A percentile compares a stretch with the other conserved stretches of the same genome.
phyloP scores from a whole-genome alignment of 2,329 filamentous ascomycete species.

The Cladophialophora chaetospira region DNA sequence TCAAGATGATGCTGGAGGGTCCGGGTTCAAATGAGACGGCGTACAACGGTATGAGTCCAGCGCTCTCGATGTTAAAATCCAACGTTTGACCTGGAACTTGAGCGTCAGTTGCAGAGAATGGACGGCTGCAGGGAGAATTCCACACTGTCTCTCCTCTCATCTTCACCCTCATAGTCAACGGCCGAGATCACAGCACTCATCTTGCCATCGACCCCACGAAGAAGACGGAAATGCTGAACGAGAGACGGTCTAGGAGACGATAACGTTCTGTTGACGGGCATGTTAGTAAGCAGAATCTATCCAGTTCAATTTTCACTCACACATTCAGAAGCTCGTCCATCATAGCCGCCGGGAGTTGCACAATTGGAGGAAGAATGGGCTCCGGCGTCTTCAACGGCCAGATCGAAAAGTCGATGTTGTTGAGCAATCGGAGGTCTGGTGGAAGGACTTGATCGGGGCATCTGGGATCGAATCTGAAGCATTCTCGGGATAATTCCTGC shows the following conservation, averaged over 20 bases:
- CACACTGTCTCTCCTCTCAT: background rate
- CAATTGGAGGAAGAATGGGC: background rate
- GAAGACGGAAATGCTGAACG: background rate
- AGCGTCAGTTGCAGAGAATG: background rate
- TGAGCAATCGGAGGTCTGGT: background rate
- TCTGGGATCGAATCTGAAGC: background rate
- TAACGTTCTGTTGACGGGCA: background rate
- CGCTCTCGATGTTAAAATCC: background rate
- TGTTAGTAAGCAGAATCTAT: background rate
- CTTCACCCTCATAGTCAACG: background rate
- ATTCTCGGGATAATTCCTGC: background rate
- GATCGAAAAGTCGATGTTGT: background rate
- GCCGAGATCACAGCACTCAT: background rate
- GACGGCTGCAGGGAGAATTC: background rate
- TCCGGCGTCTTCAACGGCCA: background rate
- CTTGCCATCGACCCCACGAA: background rate
- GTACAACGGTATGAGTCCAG: background rate
- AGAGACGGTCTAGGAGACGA: background rate
- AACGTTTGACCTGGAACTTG: background rate
- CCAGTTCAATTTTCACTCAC: background rate
- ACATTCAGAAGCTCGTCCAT: background rate
- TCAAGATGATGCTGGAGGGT: background rate
- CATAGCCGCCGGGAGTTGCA: background rate
- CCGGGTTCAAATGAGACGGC: background rate
- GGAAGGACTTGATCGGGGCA: background rate